Evolutionary conservation across 371 early-diverging fungal genomes (phyloP).

Genomic region (Blastocladiella emersonii): DNA sequence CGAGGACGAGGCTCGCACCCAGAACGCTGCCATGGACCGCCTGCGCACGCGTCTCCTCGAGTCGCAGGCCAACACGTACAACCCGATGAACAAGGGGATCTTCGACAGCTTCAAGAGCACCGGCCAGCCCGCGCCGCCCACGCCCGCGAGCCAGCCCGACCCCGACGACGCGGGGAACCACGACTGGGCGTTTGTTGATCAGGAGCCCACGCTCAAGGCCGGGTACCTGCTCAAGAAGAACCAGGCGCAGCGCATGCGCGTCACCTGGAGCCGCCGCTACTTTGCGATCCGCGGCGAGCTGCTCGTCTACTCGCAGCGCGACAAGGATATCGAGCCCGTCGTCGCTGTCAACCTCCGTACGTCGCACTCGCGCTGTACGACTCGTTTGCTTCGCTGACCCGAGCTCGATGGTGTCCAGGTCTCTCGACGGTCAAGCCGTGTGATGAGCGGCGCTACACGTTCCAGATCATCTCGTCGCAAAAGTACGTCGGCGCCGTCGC

Average conservation of each 20-base stretch:
- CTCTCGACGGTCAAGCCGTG: constrained; percentile 45
- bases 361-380: not conserved
- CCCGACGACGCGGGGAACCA: too few relatives aligned
- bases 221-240: constrained; percentile 60
- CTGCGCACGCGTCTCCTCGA: not conserved
- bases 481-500: constrained; percentile 24
- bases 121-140: not conserved
- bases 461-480: constrained; percentile 70
- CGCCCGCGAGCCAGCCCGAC: not conserved
- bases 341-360: constrained; percentile 1
- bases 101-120: not conserved
- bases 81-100: not conserved
- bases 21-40: too few relatives aligned
- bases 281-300: constrained; percentile 50
- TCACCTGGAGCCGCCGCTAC: constrained; percentile 53
- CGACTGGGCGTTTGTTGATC: too few relatives aligned
- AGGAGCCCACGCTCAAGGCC: constrained; percentile 19
- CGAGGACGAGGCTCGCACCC: too few relatives aligned
- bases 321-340: not conserved
- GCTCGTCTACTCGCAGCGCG: constrained; percentile 27
- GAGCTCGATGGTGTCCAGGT: not conserved
- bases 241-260: constrained; percentile 3
- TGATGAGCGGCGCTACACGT: constrained; percentile 65
- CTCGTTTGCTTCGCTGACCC: too few relatives aligned
- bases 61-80: not conserved